Percentiles rank a stretch among this genome's conserved stretches.
phyloP scores from a whole-genome alignment of 352 stramenopile species.

The Pseudoperonospora humuli region DNA sequence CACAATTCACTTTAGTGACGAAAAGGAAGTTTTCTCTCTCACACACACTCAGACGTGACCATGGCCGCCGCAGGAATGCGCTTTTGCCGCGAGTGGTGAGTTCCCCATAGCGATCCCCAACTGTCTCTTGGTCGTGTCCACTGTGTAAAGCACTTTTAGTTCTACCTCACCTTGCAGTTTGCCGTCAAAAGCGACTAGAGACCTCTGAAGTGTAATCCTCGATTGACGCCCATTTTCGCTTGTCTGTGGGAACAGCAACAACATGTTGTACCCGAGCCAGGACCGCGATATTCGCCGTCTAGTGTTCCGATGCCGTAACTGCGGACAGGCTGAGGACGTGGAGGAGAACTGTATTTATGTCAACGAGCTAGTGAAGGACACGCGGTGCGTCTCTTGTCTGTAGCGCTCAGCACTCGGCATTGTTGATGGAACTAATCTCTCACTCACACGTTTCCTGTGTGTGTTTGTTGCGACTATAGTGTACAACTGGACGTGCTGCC shows the following conservation, averaged over 20 bases:
- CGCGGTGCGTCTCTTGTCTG: constrained; percentile 35
- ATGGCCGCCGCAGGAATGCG: constrained; percentile 82
- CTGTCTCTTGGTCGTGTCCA: neutral
- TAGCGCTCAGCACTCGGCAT: neutral
- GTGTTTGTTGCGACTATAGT: constrained; percentile 18
- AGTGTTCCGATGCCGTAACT: constrained; percentile 85
- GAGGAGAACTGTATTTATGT: constrained; percentile 90
- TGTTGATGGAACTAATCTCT: too few species aligned
- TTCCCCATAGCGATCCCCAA: neutral
- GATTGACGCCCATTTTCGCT: neutral
- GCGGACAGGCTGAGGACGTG: constrained; percentile 78
- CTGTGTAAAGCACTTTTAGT: neutral
- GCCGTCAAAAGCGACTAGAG: neutral
- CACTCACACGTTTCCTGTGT: neutral
- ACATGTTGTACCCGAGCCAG: constrained; percentile 88
- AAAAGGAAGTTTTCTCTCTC: constrained; percentile 7
- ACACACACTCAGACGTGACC: constrained; percentile 9
- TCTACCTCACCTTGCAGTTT: neutral
- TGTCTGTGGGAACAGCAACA: constrained; percentile 52
- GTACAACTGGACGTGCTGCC: constrained; percentile 82
- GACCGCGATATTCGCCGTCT: constrained; percentile 79
- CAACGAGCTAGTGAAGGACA: constrained; percentile 86
- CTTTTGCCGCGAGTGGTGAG: constrained; percentile 84
- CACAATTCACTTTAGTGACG: too few species aligned
- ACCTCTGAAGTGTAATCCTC: neutral